Evolutionary conservation across 441 rosid genomes (phyloP), one percentile per base, ranked within the genome.

Genomic region (Macaranga tanarius): DNA sequence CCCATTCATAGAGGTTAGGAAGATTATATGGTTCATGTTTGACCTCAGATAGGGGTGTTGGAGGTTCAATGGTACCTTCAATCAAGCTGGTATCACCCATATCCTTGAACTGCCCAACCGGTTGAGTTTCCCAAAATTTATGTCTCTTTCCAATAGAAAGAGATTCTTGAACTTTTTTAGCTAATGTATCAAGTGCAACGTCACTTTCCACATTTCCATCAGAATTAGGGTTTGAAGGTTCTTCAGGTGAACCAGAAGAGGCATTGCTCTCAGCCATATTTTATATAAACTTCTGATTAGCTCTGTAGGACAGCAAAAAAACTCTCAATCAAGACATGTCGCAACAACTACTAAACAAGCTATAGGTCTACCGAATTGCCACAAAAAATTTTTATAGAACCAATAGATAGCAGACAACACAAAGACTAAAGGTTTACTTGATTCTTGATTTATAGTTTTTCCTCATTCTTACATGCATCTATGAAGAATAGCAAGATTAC

Each of bases 121-220:
- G 97, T 26, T 92, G 97, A 34, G 96, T 92, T 77, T 92, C 97
- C 97, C 96, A 90, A 65, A 92, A 92, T 73, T 84, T 89, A 54
- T 92, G 95, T 16, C 75, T 82, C 81, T 81, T 86, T 0, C 86
- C 62, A 12, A 82, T 68, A 4, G 88, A 52, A 69, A 89, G 80
- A 2, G 97, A 80, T 57, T 87, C 97, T 54, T 86, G 90, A 62
- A 89, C 77, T 81, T 82, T 83, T 59, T 84, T 67, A 63, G 87
- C 87, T 38, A 88, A 70, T 19, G 83, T 81, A 63, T 92, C 93
- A 1, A 92, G 85, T 17, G 89, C 77, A 76, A 85, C 76, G 59
- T 75, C 70, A 42, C 85, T 88, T 31, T 84, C 86, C n/a, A 70
- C 61, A 59, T 85, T 85, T 16, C 79, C 76, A 76, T 85, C 83